Percentiles rank a stretch among this genome's conserved stretches.
Conservation (phyloP, 2,329 filamentous ascomycete genomes). For the Monilinia polystroma region DNA sequence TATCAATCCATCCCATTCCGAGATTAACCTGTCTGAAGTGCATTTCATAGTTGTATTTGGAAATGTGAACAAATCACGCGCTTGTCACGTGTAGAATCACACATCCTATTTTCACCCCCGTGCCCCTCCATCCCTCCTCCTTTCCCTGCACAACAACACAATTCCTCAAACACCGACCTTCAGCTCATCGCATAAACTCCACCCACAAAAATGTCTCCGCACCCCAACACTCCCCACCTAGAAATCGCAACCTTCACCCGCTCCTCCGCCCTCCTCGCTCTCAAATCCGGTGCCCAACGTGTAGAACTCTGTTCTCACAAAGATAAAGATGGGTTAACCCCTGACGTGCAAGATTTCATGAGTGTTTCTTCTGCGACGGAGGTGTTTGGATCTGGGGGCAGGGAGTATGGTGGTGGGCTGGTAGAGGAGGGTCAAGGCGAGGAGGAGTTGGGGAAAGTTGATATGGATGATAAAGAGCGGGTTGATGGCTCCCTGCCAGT, state of each 20-base stretch:
- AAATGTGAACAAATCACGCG: too few relatives aligned
- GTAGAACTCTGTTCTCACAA: constrained; percentile 51
- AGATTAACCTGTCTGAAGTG: too few relatives aligned
- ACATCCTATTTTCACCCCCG: too few relatives aligned
- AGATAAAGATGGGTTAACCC: constrained; percentile 46
- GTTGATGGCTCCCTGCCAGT: too few relatives aligned
- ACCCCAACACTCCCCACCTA: constrained; percentile 29
- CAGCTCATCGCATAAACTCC: too few relatives aligned
- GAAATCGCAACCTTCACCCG: constrained; percentile 52
- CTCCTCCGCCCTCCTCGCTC: constrained; percentile 46
- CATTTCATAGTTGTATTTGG: too few relatives aligned
- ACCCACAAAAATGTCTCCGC: neutral
- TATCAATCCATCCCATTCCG: too few relatives aligned
- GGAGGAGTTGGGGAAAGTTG: neutral
- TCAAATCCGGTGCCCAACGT: constrained; percentile 46
- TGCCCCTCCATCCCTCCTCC: too few relatives aligned
- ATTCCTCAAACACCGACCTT: neutral
- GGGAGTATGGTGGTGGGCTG: neutral
- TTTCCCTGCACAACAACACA: neutral
- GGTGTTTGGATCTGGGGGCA: constrained; percentile 22
- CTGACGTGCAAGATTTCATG: constrained; percentile 30
- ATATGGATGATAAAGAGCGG: too few relatives aligned
- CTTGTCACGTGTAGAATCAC: too few relatives aligned
- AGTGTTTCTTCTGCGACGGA: neutral
- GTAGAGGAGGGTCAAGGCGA: too few relatives aligned